Evolutionary conservation across 345 rosid species (phyloP).

Genomic region (Trapa bicornis): DNA sequence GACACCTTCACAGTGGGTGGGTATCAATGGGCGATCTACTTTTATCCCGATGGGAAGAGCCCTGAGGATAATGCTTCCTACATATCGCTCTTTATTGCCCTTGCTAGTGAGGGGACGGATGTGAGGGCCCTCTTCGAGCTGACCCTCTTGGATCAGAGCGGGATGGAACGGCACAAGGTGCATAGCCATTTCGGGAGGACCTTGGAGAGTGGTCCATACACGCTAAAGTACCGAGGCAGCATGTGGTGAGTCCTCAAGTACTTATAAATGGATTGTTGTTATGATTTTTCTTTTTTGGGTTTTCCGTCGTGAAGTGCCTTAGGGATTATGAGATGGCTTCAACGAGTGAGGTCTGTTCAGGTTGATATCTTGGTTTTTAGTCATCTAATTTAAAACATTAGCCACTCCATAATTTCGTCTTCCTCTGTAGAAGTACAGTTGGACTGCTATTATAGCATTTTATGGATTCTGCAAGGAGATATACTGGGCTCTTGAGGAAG

Average conservation of each 20-base stretch:
- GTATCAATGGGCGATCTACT: conserved; percentile 60
- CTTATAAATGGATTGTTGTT: background rate
- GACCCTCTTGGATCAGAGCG: conserved; percentile 65
- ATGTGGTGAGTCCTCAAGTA: conserved; percentile 45
- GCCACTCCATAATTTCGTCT: background rate
- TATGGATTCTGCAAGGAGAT: background rate
- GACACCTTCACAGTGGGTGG: conserved; percentile 59
- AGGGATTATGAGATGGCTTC: background rate
- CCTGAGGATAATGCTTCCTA: conserved; percentile 48
- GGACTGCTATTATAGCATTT: background rate
- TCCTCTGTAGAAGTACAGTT: background rate
- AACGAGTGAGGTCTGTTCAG: background rate
- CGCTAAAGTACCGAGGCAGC: conserved; percentile 61
- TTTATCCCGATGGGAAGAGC: conserved; percentile 78
- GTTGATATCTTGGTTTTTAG: background rate
- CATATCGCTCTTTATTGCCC: conserved; percentile 55
- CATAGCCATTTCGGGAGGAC: conserved; percentile 71
- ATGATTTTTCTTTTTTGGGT: background rate
- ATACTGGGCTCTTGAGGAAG: background rate
- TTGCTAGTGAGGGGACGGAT: conserved; percentile 62
- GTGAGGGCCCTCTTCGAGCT: conserved; percentile 66
- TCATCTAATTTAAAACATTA: background rate
- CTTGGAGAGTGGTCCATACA: conserved; percentile 61
- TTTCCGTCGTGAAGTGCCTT: too few species aligned
- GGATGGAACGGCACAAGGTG: conserved; percentile 54